Evolutionary conservation across 192 early-diverging fungal species (phyloP), one percentile per base, ranked within the genome.

Genomic region (Chytriomyces sp.): DNA sequence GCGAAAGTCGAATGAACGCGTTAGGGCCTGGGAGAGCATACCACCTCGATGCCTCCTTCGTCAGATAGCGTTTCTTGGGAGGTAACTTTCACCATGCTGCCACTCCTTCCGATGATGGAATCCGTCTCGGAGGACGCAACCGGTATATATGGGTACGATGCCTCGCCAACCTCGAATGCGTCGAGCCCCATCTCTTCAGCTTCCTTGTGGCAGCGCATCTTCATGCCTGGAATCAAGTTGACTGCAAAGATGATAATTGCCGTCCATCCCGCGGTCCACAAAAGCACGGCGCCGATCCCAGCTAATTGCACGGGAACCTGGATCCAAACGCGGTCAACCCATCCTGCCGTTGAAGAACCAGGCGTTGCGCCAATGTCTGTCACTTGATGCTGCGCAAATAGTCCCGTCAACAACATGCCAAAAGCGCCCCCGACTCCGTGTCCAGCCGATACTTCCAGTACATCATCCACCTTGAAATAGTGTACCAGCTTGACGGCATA

Each of bases 361-460:
- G 92, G 92, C 3, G 74, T 57, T 5, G 78, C 79, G 10, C 90
- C 89, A 36, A 96, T 85, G 1, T 76, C 83, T 38, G 89, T 88
- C 22, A 95, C 78, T 0, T 71, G 78, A 53, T 87, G 85, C 73
- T 91, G 87, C 59, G 93, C 93, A 83, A 97, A 96, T 36, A 96
- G 74, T 39, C 92, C 95, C 17, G 93, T 95, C 39, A 96, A 80
- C 52, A 97, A 39, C 41, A 89, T 88, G 1, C 95, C 95, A 39
- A 93, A 83, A 53, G 88, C 64, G 22, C 94, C 96, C 39, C 93
- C 91, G 26, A 94, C 84, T 52, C 91, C 94, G 73, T 98, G 95
- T 14, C 91, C 87, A 38, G 89, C 92, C 77, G 89, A 92, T 14
- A 89, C 93, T 73, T 95, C 94, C 34, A 96, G 81, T 41, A 91